Base-by-base conservation (phyloP, 805 yeast species). In the Sugiyamaella mastotermitis region DNA sequence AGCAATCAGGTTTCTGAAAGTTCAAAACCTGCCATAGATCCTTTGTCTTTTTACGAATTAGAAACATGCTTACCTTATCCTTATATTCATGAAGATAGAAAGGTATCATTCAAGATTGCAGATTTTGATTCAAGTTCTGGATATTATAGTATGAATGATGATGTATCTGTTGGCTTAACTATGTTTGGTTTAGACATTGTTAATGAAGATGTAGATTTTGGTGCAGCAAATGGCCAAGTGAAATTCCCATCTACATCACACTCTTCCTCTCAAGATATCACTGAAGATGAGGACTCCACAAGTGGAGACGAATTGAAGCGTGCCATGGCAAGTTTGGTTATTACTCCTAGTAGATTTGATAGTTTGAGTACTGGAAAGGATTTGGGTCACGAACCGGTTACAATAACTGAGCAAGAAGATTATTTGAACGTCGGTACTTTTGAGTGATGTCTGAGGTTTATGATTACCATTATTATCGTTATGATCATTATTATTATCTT, bases 1-100 rank as follows among this genome's bases (percentile, higher is more conserved):
- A 27, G 18, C 8, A 11, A 14, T 11, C 7, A 14, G 6, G 30
- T 27, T 6, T 13, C 18, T 6, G 18, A 7, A 17, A 27, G 17
- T 27, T n/a, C 15, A 7, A 18, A 9, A 8, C 34, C 29, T 23
- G 14, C 18, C 14, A 7, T 31, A 23, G 49, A 53, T 24, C 52
- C 52, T n/a, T 36, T 50, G 22, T 40, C 54, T 8, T 40, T 36
- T 31, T 53, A 33, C 35, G 57, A 53, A 31, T 42, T 52, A 15
- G 56, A 53, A 17, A 32, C 57, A 8, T 48, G 50, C 26, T 27
- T 48, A 15, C 56, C 57, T 1, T 51, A 46, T 37, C 54, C 54
- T 6, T 50, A 33, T 35, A 40, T 52, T 21, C 53, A 52, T 35
- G 47, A 44, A 11, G 53, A 51, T 38, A 41, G 53, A 14, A 42